Evolutionary conservation across 1,284 basidiomycete species (phyloP).

Genomic region (Moniliophthora roreri): DNA sequence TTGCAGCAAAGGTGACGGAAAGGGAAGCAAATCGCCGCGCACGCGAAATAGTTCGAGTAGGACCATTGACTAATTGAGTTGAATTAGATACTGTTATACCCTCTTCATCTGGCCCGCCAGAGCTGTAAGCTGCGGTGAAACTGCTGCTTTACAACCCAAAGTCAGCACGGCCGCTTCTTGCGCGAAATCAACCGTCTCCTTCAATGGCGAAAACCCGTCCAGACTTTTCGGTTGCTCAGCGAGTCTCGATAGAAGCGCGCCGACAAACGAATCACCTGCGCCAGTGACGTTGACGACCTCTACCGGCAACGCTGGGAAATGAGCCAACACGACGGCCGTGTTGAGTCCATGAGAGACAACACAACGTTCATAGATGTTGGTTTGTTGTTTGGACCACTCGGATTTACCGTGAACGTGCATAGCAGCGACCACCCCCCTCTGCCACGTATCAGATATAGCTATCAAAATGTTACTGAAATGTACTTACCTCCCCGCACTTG

Average conservation of each 20-base stretch:
- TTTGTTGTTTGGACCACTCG: constrained; percentile 48
- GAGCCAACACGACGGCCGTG: constrained; percentile 59
- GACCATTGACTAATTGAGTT: constrained; percentile 37
- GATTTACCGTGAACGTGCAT: constrained; percentile 51
- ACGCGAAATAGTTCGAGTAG: constrained; percentile 59
- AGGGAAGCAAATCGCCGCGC: constrained; percentile 52
- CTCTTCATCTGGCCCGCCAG: constrained; percentile 4
- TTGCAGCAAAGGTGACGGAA: constrained; percentile 29
- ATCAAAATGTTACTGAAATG: background rate
- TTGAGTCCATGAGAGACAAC: constrained; percentile 53
- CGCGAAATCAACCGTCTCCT: constrained; percentile 44
- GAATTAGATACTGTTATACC: background rate
- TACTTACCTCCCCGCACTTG: constrained; percentile 63
- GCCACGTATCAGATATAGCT: background rate
- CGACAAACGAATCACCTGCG: constrained; percentile 88
- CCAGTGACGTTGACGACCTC: constrained; percentile 79
- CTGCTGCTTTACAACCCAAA: constrained; percentile 59
- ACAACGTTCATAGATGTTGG: constrained; percentile 43
- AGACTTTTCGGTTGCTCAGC: constrained; percentile 45
- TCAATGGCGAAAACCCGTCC: constrained; percentile 41
- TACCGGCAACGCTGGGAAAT: constrained; percentile 63
- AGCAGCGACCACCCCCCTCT: constrained; percentile 61
- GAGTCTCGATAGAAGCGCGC: constrained; percentile 64
- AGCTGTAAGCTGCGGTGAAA: constrained; percentile 58
- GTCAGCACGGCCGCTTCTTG: constrained; percentile 69